Evolutionary conservation across 2,329 filamentous ascomycete genomes (phyloP).

Genomic region (Cephalotrichum gorgonifer): DNA sequence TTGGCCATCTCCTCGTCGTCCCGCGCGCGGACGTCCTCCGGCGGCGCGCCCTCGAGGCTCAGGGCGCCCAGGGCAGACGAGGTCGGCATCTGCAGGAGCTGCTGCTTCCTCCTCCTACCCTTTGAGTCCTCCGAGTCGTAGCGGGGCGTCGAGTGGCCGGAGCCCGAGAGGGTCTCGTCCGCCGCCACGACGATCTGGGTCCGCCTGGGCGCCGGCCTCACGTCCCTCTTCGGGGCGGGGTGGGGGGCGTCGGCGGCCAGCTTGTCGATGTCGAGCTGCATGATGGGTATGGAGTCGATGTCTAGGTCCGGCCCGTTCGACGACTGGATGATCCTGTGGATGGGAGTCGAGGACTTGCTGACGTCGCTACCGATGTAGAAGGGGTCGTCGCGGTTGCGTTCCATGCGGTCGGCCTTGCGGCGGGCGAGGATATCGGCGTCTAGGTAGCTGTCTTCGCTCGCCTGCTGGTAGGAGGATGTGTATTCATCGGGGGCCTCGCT

Average conservation of each 20-base stretch:
- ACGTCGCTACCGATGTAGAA: constrained; percentile 67
- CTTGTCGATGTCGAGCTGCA: constrained; percentile 65
- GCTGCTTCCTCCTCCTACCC: constrained; percentile 38
- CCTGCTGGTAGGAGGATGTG: constrained; percentile 47
- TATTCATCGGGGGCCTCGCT: constrained; percentile 38
- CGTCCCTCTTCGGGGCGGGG: constrained; percentile 12
- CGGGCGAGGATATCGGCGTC: constrained; percentile 66
- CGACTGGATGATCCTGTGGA: constrained; percentile 64
- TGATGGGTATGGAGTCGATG: constrained; percentile 90
- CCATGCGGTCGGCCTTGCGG: constrained; percentile 64
- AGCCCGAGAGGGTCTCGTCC: constrained; percentile 60
- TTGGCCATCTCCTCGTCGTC: constrained; percentile 84
- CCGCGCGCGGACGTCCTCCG: constrained; percentile 51
- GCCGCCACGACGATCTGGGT: constrained; percentile 58
- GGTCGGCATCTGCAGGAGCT: constrained; percentile 66
- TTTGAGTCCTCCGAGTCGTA: constrained; percentile 46
- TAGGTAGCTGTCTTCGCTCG: constrained; percentile 52
- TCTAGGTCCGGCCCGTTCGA: constrained; percentile 73
- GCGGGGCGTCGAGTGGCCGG: constrained; percentile 35
- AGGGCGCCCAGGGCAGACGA: constrained; percentile 71
- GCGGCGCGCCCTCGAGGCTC: constrained; percentile 39
- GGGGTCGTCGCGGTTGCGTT: constrained; percentile 84
- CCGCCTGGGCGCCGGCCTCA: constrained; percentile 28
- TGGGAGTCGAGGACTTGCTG: constrained; percentile 58
- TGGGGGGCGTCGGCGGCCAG: constrained; percentile 18